Evolutionary conservation across 2,329 filamentous ascomycete species (phyloP).

Genomic region (Fonsecaea monophora): DNA sequence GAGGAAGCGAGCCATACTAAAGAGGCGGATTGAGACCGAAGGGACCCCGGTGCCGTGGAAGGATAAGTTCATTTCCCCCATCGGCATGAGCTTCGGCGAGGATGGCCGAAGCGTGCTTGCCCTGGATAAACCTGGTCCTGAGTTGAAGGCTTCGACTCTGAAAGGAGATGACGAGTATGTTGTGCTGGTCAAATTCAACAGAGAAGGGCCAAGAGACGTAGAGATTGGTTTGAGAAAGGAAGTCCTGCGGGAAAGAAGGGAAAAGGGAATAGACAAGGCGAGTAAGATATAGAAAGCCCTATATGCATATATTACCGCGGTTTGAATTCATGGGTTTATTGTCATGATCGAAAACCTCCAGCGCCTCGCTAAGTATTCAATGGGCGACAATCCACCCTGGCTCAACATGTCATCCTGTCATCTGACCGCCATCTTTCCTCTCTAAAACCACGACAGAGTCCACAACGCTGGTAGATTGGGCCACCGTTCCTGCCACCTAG

Average conservation of each 20-base stretch:
- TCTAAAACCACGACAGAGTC: constrained; percentile 91
- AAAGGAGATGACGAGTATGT: constrained; percentile 62
- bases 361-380: constrained; percentile 30
- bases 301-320: neutral
- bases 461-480: constrained; percentile 88
- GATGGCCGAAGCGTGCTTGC: constrained; percentile 61
- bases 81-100: constrained; percentile 45
- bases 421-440: neutral
- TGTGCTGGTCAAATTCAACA: constrained; percentile 63
- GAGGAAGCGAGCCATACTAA: constrained; percentile 52
- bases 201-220: constrained; percentile 63
- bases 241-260: constrained; percentile 47
- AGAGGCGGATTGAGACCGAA: constrained; percentile 53
- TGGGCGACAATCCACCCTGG: neutral
- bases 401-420: constrained; percentile 1
- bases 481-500: constrained; percentile 93
- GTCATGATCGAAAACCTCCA: constrained; percentile 21
- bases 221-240: constrained; percentile 60
- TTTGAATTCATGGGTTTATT: neutral
- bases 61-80: constrained; percentile 56
- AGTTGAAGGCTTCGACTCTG: constrained; percentile 58
- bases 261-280: constrained; percentile 15
- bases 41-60: constrained; percentile 51
- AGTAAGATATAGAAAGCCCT: constrained; percentile 21
- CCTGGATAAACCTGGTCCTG: constrained; percentile 62